phyloP scores from a whole-genome alignment of 2,329 filamentous ascomycete genomes.

The Talaromyces albobiverticillius region DNA sequence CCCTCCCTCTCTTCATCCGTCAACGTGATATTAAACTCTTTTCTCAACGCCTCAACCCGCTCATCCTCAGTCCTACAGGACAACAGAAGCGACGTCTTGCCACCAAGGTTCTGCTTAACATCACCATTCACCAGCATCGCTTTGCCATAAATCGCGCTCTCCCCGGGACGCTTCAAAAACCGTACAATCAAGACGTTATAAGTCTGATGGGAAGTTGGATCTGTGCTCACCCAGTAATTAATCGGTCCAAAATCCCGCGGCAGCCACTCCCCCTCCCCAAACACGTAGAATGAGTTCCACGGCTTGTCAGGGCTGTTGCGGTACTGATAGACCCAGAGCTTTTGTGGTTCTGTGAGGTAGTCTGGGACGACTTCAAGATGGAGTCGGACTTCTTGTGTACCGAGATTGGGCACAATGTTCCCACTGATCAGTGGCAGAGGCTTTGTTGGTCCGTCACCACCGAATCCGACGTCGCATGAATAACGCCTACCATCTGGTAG shows the following conservation, averaged over 20 bases:
- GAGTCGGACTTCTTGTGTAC: slow-evolving; percentile 55
- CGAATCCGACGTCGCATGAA: slow-evolving; percentile 59
- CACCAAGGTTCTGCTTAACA: slow-evolving; percentile 43
- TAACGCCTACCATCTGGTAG: slow-evolving; percentile 48
- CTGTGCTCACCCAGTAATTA: slow-evolving; percentile 34
- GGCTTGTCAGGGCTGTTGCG: slow-evolving; percentile 31
- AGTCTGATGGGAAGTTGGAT: slow-evolving; percentile 28
- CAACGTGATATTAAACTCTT: slow-evolving; percentile 45
- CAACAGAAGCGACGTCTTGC: slow-evolving; percentile 39
- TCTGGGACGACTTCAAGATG: slow-evolving; percentile 48
- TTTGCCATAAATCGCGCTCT: slow-evolving; percentile 26
- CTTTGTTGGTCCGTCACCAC: slow-evolving; percentile 58
- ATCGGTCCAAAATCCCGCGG: slow-evolving; percentile 39
- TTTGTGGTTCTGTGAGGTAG: slow-evolving; percentile 35
- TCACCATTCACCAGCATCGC: slow-evolving; percentile 27
- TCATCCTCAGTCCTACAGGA: slow-evolving; percentile 43
- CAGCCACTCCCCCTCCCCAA: slow-evolving; percentile 39
- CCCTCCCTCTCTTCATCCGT: slow-evolving; percentile 14
- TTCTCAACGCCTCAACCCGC: slow-evolving; percentile 41
- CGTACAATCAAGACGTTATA: slow-evolving; percentile 35
- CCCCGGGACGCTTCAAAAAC: slow-evolving; percentile 33
- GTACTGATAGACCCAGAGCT: slow-evolving; percentile 54
- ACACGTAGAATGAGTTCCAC: slow-evolving; percentile 45
- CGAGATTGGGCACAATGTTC: slow-evolving; percentile 47
- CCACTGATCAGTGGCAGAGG: slow-evolving; percentile 52